Evolutionary conservation across 345 rosid genomes (phyloP), one percentile per base, ranked within the genome.

Genomic region (Brassica juncea): DNA sequence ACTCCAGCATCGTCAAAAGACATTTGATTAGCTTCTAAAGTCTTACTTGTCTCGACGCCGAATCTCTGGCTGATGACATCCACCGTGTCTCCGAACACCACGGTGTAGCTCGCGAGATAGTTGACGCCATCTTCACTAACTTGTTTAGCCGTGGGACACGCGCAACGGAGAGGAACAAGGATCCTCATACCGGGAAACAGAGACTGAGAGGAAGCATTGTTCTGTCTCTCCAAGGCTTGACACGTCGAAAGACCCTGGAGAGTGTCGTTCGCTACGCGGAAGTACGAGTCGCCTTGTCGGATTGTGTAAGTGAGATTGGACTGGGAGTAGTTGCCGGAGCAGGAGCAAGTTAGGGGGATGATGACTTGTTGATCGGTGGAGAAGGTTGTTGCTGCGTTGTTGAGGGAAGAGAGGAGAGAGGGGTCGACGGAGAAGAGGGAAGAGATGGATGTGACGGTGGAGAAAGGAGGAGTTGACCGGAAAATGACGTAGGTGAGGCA

Each of bases 181-280:
- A 91, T 66, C 21, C 75, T 81, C 27, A 70, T 70, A 21, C 91
- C 92, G 15, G 70, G 5, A 9, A 28, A 19, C 57, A 89, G 70
- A 64, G 77, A 8, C 0, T 8, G 15, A 8, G 89, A 39, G 0
- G 58, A 16, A 31, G 60, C 76, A 55, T 42, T 70, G 66, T 75
- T 86, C 74, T 85, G 86, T 55, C 70, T 77, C 79, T 71, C 77
- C 68, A 94, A 25, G 63, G 97, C 94, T 74, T 92, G 97, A 75
- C 98, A 90, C 2, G 93, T 94, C 2, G 97, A 87, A 21, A 94
- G 87, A 9, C 92, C 98, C 71, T 94, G 89, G 21, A 77, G 86
- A 11, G 90, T 92, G 60, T 84, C 42, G 30, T 87, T 90, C 2
- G 96, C 96, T 55, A 94, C 79, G 7, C 0, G 0, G 6, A 89